Base-by-base conservation (phyloP, 2,329 filamentous ascomycete species). In the Trichoderma harzianum region DNA sequence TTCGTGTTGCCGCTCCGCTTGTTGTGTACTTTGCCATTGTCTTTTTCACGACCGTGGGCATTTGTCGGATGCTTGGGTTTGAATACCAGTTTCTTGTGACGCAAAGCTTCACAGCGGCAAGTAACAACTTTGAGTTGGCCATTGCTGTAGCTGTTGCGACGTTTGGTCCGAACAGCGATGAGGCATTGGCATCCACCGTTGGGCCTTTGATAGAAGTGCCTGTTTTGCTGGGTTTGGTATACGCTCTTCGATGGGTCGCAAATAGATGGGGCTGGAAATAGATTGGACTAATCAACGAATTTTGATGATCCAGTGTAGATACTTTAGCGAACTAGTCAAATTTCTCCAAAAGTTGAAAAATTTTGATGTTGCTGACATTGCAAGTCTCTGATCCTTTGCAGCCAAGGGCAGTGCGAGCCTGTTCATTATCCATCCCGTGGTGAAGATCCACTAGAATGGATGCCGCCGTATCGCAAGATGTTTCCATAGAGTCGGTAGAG, bases 71-170 rank as follows among this genome's bases (percentile, higher is more conserved):
- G n/a, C 81, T 91, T n/a, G 92, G 93, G 0, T 94, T 94, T 72
- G 89, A 89, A 0, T 97, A 97, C 78, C 86, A 86, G 43, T 79
- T 94, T 1, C 87, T 88, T 1, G 86, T 87, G 12, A 95, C 93
- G 2, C 93, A 97, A 81, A 94, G 92, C 78, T 96, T 97, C 77
- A 97, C 93, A 0, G 95, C 93, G 0, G 92, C 93, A 1, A 97
- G 94, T 79, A 97, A 97, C 78, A 97, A 97, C 79, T 97, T 97
- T 77, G 94, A 97, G 83, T 83, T 97, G 28, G 93, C 94, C 0
- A 97, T 97, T 81, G 94, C 94, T 0, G 94, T 97, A 0, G 93
- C 93, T 0, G 90, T 97, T 3, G 92, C 94, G 0, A 91, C 91
- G 0, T 97, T 92, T 81, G 94, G 94, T 0, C 86, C 91, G 0